Conservation (phyloP, 371 early-diverging fungal species). For the Conidiobolus incongruus region DNA sequence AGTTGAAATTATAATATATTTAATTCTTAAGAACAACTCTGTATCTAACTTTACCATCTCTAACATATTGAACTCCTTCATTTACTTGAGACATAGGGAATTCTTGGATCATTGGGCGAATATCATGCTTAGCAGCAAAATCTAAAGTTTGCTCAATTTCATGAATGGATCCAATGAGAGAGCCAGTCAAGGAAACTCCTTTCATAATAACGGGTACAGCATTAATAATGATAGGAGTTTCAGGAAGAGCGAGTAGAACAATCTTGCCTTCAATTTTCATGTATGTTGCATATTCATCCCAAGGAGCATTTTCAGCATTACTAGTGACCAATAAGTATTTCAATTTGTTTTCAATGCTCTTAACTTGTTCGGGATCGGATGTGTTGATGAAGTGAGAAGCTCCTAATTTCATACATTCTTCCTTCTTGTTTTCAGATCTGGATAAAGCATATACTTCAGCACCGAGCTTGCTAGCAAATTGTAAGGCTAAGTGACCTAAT, state of each 20-base stretch:
- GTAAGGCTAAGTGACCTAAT: conserved; percentile 41
- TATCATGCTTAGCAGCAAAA: conserved; percentile 37
- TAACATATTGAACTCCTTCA: conserved; percentile 5
- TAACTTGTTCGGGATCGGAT: conserved; percentile 10
- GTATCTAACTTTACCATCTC: not conserved
- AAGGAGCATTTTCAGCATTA: conserved; percentile 20
- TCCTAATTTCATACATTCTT: conserved; percentile 41
- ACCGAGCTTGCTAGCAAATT: conserved; percentile 36
- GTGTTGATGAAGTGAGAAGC: conserved; percentile 24
- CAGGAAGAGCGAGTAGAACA: conserved; percentile 42
- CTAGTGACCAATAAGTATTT: conserved; percentile 32
- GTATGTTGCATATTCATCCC: conserved; percentile 18
- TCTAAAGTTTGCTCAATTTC: too few relatives aligned
- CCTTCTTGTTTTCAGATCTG: conserved; percentile 20
- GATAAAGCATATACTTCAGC: conserved; percentile 43
- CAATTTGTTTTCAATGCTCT: conserved; percentile 8
- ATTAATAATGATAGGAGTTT: conserved; percentile 19
- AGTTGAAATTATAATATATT: too few relatives aligned
- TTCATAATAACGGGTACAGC: conserved; percentile 17
- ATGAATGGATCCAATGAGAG: conserved; percentile 34
- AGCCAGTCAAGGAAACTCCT: conserved; percentile 33
- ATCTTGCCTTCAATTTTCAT: conserved; percentile 27
- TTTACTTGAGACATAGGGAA: conserved; percentile 35
- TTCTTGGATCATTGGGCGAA: conserved; percentile 38
- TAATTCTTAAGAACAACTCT: not conserved